These are phyloP conservation scores for Diaporthe capsici DNA, from an alignment of 2,329 filamentous ascomycete species.

Conservation along the genomic window DNA sequence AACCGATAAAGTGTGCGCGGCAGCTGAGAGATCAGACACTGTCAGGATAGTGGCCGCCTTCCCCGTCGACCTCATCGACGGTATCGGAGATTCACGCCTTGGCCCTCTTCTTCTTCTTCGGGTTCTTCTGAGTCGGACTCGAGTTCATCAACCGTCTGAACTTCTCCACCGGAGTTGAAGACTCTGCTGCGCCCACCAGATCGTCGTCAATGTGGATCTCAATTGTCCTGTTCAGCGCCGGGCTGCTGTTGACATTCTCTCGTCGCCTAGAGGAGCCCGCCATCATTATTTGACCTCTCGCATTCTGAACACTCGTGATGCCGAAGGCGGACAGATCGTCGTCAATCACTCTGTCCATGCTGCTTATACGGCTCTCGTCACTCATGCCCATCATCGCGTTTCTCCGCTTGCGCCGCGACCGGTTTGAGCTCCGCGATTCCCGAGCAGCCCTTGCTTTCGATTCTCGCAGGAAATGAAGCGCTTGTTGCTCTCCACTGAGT, in stretches of 20 bases:
- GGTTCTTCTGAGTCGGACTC: not conserved
- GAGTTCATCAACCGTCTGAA: slow-evolving; percentile 32
- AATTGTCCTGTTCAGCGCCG: slow-evolving; percentile 17
- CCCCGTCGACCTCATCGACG: not conserved
- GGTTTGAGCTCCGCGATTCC: not conserved
- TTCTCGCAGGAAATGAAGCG: not conserved
- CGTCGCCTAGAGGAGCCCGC: not conserved
- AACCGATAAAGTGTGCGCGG: no score
- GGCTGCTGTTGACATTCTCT: not conserved
- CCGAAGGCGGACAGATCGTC: slow-evolving; percentile 11
- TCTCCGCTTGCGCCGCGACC: not conserved
- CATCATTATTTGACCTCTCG: not conserved
- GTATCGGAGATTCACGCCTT: not conserved
- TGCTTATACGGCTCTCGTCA: not conserved
- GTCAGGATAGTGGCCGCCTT: not conserved
- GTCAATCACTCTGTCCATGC: not conserved
- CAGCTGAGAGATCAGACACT: not conserved
- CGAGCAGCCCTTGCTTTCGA: not conserved
- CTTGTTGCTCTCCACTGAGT: not conserved
- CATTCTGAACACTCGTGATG: slow-evolving; percentile 8
- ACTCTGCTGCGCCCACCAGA: slow-evolving; percentile 26
- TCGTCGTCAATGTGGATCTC: slow-evolving; percentile 30
- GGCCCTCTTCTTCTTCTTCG: not conserved
- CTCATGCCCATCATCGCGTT: not conserved
- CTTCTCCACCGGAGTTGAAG: slow-evolving; percentile 13